Evolutionary conservation across 2,329 filamentous ascomycete species (phyloP).

Genomic region (Colletotrichum liaoningense): DNA sequence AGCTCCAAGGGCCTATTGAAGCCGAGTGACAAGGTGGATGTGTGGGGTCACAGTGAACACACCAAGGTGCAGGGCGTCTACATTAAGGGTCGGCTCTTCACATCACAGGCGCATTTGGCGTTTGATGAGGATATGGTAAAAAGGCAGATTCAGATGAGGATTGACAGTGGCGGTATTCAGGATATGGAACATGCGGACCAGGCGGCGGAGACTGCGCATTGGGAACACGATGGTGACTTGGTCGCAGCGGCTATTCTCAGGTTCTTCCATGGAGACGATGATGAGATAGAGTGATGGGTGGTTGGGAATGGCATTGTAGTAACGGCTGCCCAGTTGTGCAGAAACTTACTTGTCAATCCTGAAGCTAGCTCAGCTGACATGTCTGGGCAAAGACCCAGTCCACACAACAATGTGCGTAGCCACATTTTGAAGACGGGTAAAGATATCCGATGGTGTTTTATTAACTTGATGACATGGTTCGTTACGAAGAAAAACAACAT

Average conservation of each 20-base stretch:
- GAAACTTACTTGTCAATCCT: too few species aligned
- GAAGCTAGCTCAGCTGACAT: too few species aligned
- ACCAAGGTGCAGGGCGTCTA: constrained; percentile 84
- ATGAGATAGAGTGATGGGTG: constrained; percentile 45
- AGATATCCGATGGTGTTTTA: too few species aligned
- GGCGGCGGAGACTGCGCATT: constrained; percentile 69
- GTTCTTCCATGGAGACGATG: constrained; percentile 62
- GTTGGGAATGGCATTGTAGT: neutral
- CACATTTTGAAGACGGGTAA: too few species aligned
- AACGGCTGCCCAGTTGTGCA: too few species aligned
- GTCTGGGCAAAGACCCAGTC: too few species aligned
- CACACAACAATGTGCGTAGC: too few species aligned
- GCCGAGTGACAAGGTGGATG: constrained; percentile 55
- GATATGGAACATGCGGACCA: constrained; percentile 70
- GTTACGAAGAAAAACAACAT: too few species aligned
- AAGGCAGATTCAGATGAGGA: constrained; percentile 70
- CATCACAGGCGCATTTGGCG: constrained; percentile 84
- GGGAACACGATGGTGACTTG: constrained; percentile 76
- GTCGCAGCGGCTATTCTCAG: constrained; percentile 76
- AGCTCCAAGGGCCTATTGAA: constrained; percentile 53
- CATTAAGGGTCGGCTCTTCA: constrained; percentile 70
- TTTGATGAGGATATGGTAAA: constrained; percentile 77
- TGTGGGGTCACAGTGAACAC: constrained; percentile 72
- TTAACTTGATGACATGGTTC: too few species aligned
- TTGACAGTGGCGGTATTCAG: constrained; percentile 71